Base-by-base conservation (phyloP, 2,329 filamentous ascomycete species). In the Pseudogymnoascus sp. region DNA sequence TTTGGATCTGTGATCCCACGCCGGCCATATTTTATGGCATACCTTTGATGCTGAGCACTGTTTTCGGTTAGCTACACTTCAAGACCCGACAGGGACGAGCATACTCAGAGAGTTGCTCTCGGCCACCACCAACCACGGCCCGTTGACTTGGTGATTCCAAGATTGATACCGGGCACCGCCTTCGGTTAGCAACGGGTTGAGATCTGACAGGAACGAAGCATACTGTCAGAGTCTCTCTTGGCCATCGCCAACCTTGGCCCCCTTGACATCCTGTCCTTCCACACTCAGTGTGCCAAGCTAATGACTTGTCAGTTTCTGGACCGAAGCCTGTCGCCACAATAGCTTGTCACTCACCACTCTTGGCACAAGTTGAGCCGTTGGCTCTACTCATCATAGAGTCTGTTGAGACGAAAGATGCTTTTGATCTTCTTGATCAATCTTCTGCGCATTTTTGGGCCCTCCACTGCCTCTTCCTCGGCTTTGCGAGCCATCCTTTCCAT, bases 331-430 rank as follows among this genome's bases (percentile, higher is more conserved):
- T 26, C 51, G 29, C 8, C n/a, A 57, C 26, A 57, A 57, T 4
- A 18, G 26, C 29, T 6, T 34, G 26, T 18, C 34, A 18, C 51
- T 57, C n/a, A 57, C 51, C 51, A 57, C 51, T 34, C 51, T 57
- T n/a, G 51, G 51, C 29, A 57, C 29, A 34, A 57, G 5, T 36
- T 18, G 51, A 57, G 29, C 11, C 51, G 29, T 34, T 2, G 29
- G 51, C 51, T 34, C 51, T 57, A 57, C 51, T 57, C 51, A 57
- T 57, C 51, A 34, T 57, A 57, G 10, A 57, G 51, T 57, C 51
- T 57, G 51, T 18, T 57, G 7, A 57, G 29, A 57, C 51, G 51
- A 21, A 57, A 57, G 29, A 57, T 34, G 51, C 16, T 18, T 57
- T 57, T 57, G 51, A 57, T 10, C 51, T 57, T 57, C 51, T 57